Evolutionary conservation across 768 basidiomycete species (phyloP), one percentile per base, ranked within the genome.

Genomic region (Leccinum uliginosum): DNA sequence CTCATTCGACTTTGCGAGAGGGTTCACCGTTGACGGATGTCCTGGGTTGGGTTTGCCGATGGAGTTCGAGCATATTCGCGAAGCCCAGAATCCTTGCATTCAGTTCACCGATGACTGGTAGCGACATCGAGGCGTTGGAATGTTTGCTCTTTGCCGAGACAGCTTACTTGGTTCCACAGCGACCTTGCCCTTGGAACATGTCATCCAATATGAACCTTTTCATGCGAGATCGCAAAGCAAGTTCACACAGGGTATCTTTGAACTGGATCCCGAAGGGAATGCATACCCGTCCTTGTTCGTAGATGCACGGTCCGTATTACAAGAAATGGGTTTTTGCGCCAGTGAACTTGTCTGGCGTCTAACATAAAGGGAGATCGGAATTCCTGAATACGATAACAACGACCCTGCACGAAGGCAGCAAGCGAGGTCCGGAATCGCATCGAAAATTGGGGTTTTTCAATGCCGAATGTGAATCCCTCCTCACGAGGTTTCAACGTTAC

Each of bases 341-440:
- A 76, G 84, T 38, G 87, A 91, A 61, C 71, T 89, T 32, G 73
- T 86, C 49, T 91, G 87, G 89, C 77, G 83, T 59, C 78, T 77
- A 44, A 78, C 78, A 19, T 59, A 80, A 46, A 78, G 74, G 58
- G 76, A 78, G 50, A 55, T 63, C 10, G 57, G 60, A 46, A 62
- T 62, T 17, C 65, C 67, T n/a, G 71, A 69, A 49, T 67, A 73
- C 47, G 73, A 77, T 15, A 67, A 72, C 17, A 70, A 73, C 45
- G 75, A 75, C 7, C 50, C 54, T 53, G 44, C 21, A 62, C 66
- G 61, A 71, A 53, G 57, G 61, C 64, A 29, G 49, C 62, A 34
- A 64, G 59, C 34, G 61, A 72, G 48, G 59, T 65, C 58, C 74
- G 68, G 48, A 69, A 76, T 38, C 66, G 78, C 17, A 68, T 90